Evolutionary conservation across 306 rosid species (phyloP).

Genomic region (Senna siamea): DNA sequence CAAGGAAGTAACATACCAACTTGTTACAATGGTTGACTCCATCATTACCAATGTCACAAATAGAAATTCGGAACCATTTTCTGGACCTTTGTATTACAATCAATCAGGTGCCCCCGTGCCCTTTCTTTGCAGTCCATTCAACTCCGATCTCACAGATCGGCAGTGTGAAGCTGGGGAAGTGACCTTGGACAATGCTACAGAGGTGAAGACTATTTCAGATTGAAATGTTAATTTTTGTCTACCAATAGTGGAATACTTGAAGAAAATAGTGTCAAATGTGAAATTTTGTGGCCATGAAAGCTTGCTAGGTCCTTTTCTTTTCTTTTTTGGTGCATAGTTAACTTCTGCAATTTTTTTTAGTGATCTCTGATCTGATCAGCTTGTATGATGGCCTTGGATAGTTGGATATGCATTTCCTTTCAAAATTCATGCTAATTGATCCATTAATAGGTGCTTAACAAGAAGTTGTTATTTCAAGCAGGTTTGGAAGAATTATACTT

Average conservation of each 20-base stretch:
- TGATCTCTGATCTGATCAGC: neutral
- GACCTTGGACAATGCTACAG: slow-evolving; percentile 39
- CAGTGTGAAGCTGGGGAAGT: slow-evolving; percentile 59
- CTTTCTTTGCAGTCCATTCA: slow-evolving; percentile 68
- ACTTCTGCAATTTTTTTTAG: neutral
- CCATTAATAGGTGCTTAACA: neutral
- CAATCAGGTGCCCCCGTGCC: slow-evolving; percentile 73
- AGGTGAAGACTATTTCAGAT: slow-evolving; percentile 46
- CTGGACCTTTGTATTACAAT: slow-evolving; percentile 46
- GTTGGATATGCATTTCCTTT: neutral
- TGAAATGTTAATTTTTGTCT: neutral
- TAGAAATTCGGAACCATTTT: slow-evolving; percentile 14
- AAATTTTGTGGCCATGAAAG: neutral
- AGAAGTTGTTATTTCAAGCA: slow-evolving; percentile 33
- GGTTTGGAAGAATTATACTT: slow-evolving; percentile 73
- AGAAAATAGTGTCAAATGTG: neutral
- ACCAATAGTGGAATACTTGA: neutral
- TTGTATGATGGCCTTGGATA: neutral
- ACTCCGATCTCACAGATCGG: slow-evolving; percentile 40
- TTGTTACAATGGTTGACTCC: slow-evolving; percentile 44
- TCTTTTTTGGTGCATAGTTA: too few relatives aligned
- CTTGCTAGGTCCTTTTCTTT: neutral
- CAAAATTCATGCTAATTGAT: neutral
- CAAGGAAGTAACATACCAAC: slow-evolving; percentile 47
- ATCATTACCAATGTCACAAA: slow-evolving; percentile 47